These are phyloP conservation scores for Globisporangium acanthophoron DNA, from an alignment of 352 stramenopile genomes.

Conservation along the genomic window DNA sequence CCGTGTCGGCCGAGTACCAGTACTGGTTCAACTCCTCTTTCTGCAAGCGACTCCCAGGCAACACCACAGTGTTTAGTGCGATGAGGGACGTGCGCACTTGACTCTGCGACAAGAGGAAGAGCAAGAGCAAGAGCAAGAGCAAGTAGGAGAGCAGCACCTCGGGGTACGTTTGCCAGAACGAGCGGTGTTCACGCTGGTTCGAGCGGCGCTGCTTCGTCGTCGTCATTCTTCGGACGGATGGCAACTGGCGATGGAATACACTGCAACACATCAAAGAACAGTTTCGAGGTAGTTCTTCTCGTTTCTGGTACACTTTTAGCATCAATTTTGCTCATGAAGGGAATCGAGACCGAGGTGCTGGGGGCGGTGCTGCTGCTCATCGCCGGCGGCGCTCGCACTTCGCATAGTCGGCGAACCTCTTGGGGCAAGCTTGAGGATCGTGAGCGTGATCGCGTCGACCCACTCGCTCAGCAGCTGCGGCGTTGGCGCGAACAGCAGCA, in stretches of 20 bases:
- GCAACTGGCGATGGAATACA: too few species aligned
- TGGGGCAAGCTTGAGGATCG: conserved; percentile 25
- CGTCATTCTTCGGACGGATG: neutral
- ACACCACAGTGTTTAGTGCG: too few species aligned
- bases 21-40: conserved; percentile 96
- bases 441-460: conserved; percentile 51
- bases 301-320: too few species aligned
- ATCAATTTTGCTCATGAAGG: neutral
- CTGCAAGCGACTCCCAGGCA: conserved; percentile 24
- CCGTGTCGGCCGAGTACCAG: conserved; percentile 90
- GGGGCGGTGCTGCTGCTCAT: too few species aligned
- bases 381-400: neutral
- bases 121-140: neutral
- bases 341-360: too few species aligned
- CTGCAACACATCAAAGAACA: too few species aligned
- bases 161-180: conserved; percentile 68
- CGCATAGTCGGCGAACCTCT: conserved; percentile 1
- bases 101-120: neutral
- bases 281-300: neutral
- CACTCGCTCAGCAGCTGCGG: conserved; percentile 42
- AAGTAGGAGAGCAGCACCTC: conserved; percentile 26
- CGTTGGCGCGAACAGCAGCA: conserved; percentile 61
- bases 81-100: too few species aligned
- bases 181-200: conserved; percentile 20
- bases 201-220: conserved; percentile 8